Evolutionary conservation across 352 stramenopile species (phyloP), one percentile per base, ranked within the genome.

Genomic region (Aphanomyces euteiches): DNA sequence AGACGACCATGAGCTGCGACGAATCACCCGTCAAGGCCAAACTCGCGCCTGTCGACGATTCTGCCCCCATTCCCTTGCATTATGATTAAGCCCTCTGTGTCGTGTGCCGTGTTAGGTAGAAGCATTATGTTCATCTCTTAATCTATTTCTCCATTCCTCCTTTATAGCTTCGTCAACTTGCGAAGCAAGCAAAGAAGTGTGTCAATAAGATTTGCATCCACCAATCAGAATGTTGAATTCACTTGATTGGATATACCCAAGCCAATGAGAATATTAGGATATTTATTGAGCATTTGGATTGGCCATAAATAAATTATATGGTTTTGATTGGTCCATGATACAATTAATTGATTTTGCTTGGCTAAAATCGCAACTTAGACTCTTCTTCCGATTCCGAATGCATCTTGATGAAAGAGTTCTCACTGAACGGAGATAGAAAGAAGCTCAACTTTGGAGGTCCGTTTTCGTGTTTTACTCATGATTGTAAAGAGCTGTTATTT

Each of bases 1-100:
- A 70, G 21, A 70, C 53, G n/a, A 70, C 64, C 37, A 34, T 70
- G 37, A 61, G 43, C 36, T 63, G 47, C 47, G 64, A 70, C 40
- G 64, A 70, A 7, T 56, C 64, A 13, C 64, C 64, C 15, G 19
- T 70, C 34, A 70, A 70, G 54, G 64, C 56, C 36, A 54, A 56
- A 34, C 21, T 70, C 3, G 38, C 37, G 13, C 61, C 64, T 5
- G 39, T 70, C n/a, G 39, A 63, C 17, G 64, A 70, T 36, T 54
- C 40, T 3, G n/a, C n/a, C 12, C 64, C 64, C 8, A 70, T 70
- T 70, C 54, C 43, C n/a, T 47, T 70, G 45, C 15, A 61, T 21
- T 56, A 63, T 1, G 63, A 69, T 2, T 61, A 39, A 61, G 13
- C 54, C 15, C 39, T 6, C 54, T 12, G 54, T 61, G 5, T 8